Evolutionary conservation across 306 rosid genomes (phyloP).

Genomic region (Mimosa pudica): DNA sequence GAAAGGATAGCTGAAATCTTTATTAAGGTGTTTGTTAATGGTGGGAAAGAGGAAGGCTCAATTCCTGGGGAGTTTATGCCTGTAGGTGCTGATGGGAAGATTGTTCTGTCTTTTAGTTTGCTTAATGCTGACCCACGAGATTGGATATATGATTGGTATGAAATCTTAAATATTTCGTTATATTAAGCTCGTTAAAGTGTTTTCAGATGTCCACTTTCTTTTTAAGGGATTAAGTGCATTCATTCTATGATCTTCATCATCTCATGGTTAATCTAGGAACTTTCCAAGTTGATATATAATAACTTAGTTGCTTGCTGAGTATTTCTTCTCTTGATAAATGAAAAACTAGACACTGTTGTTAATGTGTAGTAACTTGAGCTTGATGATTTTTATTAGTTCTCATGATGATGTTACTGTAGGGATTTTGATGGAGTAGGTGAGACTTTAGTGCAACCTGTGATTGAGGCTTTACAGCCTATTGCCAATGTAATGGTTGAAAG

Average conservation of each 20-base stretch:
- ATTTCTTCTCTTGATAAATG: not conserved
- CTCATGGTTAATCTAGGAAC: not conserved
- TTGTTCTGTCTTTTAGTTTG: slow-evolving; percentile 91
- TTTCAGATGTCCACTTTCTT: slow-evolving; percentile 2
- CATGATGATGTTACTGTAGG: slow-evolving; percentile 54
- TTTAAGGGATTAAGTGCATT: not conserved
- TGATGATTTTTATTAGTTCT: not conserved
- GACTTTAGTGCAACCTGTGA: slow-evolving; percentile 67
- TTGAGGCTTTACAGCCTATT: slow-evolving; percentile 72
- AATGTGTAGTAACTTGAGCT: slow-evolving; percentile 23
- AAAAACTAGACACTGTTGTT: not conserved
- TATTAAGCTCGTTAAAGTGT: not conserved
- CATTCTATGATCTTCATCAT: not conserved
- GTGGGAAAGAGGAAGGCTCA: slow-evolving; percentile 74
- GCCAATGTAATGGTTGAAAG: slow-evolving; percentile 87
- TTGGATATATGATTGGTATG: slow-evolving; percentile 90
- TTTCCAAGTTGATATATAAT: not conserved
- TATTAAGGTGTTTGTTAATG: slow-evolving; percentile 81
- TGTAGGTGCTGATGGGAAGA: slow-evolving; percentile 89
- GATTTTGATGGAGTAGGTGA: slow-evolving; percentile 65
- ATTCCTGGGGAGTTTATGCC: slow-evolving; percentile 94
- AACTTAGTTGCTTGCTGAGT: not conserved
- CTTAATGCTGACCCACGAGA: slow-evolving; percentile 79
- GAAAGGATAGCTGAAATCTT: slow-evolving; percentile 70
- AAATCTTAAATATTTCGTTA: slow-evolving; percentile 6